phyloP scores from a whole-genome alignment of 805 yeast species.

The Myxozyma melibiosi region DNA sequence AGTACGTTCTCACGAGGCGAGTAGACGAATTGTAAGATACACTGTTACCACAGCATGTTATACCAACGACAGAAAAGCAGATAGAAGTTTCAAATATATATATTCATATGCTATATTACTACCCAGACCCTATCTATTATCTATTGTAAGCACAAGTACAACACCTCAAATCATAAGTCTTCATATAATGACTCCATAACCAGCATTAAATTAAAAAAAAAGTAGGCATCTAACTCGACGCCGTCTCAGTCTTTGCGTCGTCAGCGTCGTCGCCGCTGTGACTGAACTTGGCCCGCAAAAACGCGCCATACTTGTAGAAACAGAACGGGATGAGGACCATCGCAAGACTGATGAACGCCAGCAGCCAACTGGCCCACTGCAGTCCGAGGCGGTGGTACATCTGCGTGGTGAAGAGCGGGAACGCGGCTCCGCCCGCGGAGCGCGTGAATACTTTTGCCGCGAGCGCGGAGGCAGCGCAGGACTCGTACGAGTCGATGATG shows the following conservation, averaged over 20 bases:
- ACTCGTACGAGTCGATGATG: constrained; percentile 77
- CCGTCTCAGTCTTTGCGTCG: constrained; percentile 2
- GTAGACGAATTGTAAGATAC: no score
- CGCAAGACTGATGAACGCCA: constrained; percentile 55
- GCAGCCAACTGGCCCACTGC: constrained; percentile 57
- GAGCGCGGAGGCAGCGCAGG: constrained; percentile 64
- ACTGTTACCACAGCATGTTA: no score
- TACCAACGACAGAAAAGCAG: no score
- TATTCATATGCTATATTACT: no score
- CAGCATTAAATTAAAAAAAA: no score
- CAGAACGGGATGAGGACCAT: constrained; percentile 56
- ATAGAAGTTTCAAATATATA: no score
- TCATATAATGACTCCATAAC: no score
- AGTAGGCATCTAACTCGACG: no score
- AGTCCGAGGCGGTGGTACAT: constrained; percentile 55
- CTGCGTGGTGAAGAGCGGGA: constrained; percentile 59
- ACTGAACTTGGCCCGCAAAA: constrained; percentile 40
- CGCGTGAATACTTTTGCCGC: constrained; percentile 65
- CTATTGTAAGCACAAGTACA: no score
- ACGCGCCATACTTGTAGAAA: constrained; percentile 52
- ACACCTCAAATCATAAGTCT: no score
- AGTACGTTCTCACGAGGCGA: no score
- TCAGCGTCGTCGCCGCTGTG: constrained; percentile 22
- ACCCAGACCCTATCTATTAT: no score
- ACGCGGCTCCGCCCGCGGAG: constrained; percentile 63